Percentiles rank a stretch among this genome's conserved stretches.
phyloP scores from a whole-genome alignment of 768 basidiomycete genomes.

The Tylopilus sp. region DNA sequence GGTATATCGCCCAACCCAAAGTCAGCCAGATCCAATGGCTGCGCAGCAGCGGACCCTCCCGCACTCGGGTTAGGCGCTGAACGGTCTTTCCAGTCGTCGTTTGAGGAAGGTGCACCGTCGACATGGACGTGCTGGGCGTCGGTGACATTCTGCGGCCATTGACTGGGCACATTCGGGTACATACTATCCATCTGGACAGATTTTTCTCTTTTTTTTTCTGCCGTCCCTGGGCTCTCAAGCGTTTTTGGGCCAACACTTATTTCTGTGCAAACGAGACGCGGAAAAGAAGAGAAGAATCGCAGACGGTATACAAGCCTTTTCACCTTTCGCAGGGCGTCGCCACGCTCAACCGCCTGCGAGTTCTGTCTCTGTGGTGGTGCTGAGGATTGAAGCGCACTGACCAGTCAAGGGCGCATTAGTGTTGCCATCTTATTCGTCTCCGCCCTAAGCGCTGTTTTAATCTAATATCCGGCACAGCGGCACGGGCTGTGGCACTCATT shows the following conservation, averaged over 20 bases:
- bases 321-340: constrained; percentile 37
- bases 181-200: constrained; percentile 42
- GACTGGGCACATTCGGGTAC: constrained; percentile 44
- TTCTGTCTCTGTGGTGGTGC: constrained; percentile 39
- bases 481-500: constrained; percentile 10
- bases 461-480: constrained; percentile 25
- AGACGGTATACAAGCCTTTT: constrained; percentile 39
- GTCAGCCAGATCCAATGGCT: constrained; percentile 41
- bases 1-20: constrained; percentile 41
- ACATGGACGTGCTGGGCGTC: constrained; percentile 31
- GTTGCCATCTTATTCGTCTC: constrained; percentile 26
- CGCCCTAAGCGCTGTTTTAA: constrained; percentile 26
- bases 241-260: constrained; percentile 42
- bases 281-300: constrained; percentile 35
- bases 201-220: constrained; percentile 38
- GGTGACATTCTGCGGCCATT: constrained; percentile 39
- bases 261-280: constrained; percentile 40
- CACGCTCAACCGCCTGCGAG: constrained; percentile 37
- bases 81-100: constrained; percentile 41
- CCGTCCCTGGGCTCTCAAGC: constrained; percentile 38
- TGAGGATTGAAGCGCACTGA: constrained; percentile 35
- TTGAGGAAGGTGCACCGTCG: constrained; percentile 28
- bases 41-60: constrained; percentile 30
- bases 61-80: constrained; percentile 20
- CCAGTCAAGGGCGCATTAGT: constrained; percentile 24